Evolutionary conservation across 164 flowering plant species (phyloP).

Genomic region (Stephania cephalantha): DNA sequence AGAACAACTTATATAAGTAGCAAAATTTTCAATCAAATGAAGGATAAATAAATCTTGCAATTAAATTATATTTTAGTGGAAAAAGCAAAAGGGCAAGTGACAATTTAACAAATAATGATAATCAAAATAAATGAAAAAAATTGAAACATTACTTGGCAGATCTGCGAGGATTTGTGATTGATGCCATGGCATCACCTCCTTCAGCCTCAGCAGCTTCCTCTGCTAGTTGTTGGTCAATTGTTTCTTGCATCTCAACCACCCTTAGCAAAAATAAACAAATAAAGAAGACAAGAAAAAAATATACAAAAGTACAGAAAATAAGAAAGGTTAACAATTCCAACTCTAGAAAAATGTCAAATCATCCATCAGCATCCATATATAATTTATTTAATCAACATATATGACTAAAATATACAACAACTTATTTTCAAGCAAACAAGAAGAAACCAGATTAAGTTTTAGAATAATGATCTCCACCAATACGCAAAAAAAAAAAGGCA

Average conservation of each 20-base stretch:
- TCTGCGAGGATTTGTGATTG: slow-evolving; percentile 77
- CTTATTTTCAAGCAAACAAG: too few species aligned
- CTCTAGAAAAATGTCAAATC: background rate
- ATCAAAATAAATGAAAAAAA: background rate
- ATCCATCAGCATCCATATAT: background rate
- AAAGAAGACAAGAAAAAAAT: background rate
- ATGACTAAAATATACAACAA: too few species aligned
- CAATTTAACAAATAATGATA: background rate
- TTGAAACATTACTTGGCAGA: slow-evolving; percentile 59
- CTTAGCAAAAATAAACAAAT: slow-evolving; percentile 26
- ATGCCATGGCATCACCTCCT: slow-evolving; percentile 82
- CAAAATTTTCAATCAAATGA: slow-evolving; percentile 4
- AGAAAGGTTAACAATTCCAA: background rate
- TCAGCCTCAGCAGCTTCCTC: slow-evolving; percentile 99
- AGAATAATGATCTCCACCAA: too few species aligned
- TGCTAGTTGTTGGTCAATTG: slow-evolving; percentile 87
- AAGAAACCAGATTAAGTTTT: too few species aligned
- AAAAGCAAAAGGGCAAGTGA: background rate
- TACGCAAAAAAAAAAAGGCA: too few species aligned
- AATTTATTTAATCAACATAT: too few species aligned
- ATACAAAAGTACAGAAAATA: background rate
- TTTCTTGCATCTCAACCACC: slow-evolving; percentile 99
- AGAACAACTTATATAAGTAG: background rate
- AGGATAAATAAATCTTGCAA: background rate
- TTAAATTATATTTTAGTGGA: background rate